Evolutionary conservation across 768 basidiomycete genomes (phyloP).

Genomic region (Tricholoma furcatifolium): DNA sequence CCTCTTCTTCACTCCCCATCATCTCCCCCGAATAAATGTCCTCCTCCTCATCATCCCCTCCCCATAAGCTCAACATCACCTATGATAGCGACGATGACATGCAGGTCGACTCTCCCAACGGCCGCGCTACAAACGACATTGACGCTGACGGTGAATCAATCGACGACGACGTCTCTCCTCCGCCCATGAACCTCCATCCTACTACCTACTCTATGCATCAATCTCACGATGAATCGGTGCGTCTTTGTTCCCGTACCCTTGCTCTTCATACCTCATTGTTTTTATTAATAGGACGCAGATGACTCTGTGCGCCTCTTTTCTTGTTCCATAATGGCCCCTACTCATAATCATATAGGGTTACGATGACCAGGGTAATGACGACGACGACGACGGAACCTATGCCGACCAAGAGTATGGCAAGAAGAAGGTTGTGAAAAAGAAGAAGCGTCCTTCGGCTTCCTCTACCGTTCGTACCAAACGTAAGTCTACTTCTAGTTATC

Average conservation of each 20-base stretch:
- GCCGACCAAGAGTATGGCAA: conserved; percentile 74
- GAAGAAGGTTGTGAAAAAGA: conserved; percentile 69
- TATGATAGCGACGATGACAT: conserved; percentile 67
- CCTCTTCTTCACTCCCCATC: conserved; percentile 36
- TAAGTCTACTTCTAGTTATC: conserved; percentile 26
- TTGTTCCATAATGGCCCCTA: conserved; percentile 6
- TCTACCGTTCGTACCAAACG: conserved; percentile 57
- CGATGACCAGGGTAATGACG: conserved; percentile 60
- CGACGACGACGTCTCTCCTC: conserved; percentile 47
- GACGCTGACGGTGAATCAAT: conserved; percentile 65
- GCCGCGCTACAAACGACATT: conserved; percentile 46
- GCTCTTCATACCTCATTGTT: conserved; percentile 14
- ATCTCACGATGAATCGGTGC: conserved; percentile 37
- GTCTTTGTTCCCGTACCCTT: conserved; percentile 20
- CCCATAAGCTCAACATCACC: conserved; percentile 50
- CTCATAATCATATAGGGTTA: conserved; percentile 37
- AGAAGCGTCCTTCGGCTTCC: conserved; percentile 52
- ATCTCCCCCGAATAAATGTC: conserved; percentile 27
- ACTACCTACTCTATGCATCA: conserved; percentile 34
- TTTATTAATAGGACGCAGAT: conserved; percentile 42
- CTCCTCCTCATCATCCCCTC: conserved; percentile 29
- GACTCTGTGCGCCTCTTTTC: conserved; percentile 52
- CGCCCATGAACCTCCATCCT: conserved; percentile 30
- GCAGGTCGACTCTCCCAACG: conserved; percentile 66
- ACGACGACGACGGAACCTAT: conserved; percentile 73